These are phyloP conservation scores for Wickerhamiella kurtzmanii DNA, from an alignment of 805 yeast genomes.

Conservation along the genomic window DNA sequence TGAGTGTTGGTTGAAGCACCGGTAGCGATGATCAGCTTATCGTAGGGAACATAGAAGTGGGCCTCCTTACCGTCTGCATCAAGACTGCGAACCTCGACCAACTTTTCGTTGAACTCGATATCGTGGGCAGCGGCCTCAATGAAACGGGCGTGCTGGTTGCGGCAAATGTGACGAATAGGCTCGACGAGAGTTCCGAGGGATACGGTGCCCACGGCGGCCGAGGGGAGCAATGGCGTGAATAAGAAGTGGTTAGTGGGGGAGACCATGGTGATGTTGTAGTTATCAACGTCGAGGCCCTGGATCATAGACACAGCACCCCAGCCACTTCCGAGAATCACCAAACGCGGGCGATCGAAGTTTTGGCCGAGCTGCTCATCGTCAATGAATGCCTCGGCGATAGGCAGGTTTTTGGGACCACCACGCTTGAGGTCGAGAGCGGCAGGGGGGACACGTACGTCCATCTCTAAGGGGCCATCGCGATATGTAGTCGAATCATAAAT, in stretches of 20 bases:
- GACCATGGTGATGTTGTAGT: conserved; percentile 77
- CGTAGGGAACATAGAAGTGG: conserved; percentile 55
- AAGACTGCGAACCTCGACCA: conserved; percentile 41
- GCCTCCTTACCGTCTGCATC: conserved; percentile 28
- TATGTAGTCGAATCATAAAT: conserved; percentile 59
- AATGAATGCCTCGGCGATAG: conserved; percentile 41
- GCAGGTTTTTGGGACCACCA: conserved; percentile 64
- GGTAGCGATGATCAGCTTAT: conserved; percentile 52
- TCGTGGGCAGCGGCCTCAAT: conserved; percentile 50
- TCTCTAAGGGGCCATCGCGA: conserved; percentile 25
- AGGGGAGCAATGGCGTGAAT: conserved; percentile 91
- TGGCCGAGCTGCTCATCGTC: conserved; percentile 43
- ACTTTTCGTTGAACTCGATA: conserved; percentile 40
- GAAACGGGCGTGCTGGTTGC: conserved; percentile 43
- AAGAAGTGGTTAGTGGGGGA: conserved; percentile 92
- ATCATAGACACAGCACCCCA: conserved; percentile 88
- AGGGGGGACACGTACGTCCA: conserved; percentile 35
- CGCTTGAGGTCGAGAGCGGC: conserved; percentile 40
- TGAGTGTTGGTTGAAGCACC: conserved; percentile 59
- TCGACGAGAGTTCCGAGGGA: conserved; percentile 53
- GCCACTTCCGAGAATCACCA: conserved; percentile 64
- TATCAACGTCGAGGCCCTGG: conserved; percentile 70
- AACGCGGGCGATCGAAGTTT: conserved; percentile 41
- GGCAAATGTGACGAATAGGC: conserved; percentile 45
- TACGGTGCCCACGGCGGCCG: conserved; percentile 70